Evolutionary conservation across 192 early-diverging fungal genomes (phyloP), one percentile per base, ranked within the genome.

Genomic region (Linnemannia zychae): DNA sequence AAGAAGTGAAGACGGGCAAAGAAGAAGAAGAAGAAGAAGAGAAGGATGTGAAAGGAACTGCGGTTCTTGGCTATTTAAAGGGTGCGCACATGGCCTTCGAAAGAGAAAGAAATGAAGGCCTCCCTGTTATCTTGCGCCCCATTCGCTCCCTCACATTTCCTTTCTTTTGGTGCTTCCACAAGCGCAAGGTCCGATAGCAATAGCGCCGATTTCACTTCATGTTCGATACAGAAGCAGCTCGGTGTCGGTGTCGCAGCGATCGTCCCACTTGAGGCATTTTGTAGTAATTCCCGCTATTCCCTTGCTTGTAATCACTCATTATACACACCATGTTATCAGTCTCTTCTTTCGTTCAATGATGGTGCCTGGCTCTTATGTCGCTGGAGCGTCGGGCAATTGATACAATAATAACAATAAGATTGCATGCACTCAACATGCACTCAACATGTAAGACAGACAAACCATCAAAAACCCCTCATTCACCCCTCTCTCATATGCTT

Each of bases 141-240:
- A 53, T n/a, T 60, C 57, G 57, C 57, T 24, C 1, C 24, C 57
- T 60, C 13, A 12, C 24, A 5, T 1, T 18, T 22, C 7, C 9
- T 24, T 28, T 28, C 9, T 28, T 20, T 60, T 11, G 31, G 9
- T 63, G 12, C 11, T 24, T 57, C 52, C 52, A 3, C 40, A 44
- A 44, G 9, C 40, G 40, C 40, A 44, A 44, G 9, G 9, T 44
- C 40, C 9, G 40, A 13, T 2, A n/a, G 31, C 24, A 63, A 63
- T 63, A 15, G 28, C 57, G 57, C 57, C 57, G 57, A 63, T 63
- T 63, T 63, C 57, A 63, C 31, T 63, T 63, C 57, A 63, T 63
- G 24, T 28, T 31, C 57, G 57, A 63, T 63, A 44, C 40, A 44
- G 22, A 24, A 24, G 12, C 24, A 13, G 31, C 52, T 24, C 20